Evolutionary conservation across 148 eudicot species (phyloP), one percentile per base, ranked within the genome.

Genomic region (Rhododendron vialii): DNA sequence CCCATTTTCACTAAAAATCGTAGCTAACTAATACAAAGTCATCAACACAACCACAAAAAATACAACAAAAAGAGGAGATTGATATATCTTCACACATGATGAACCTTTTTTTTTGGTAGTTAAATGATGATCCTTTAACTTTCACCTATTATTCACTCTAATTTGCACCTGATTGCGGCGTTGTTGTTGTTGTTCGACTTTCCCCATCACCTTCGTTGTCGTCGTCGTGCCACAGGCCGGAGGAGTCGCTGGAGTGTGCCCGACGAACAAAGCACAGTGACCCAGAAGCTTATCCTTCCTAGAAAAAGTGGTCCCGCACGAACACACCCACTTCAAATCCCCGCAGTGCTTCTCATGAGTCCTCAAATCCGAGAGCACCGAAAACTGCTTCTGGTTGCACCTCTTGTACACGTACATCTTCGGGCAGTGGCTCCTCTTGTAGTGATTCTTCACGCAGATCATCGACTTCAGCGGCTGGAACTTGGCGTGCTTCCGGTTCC

Each of bases 291-390:
- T 96, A 76, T 96, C 98, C 90, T 96, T 96, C 90, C 98, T 91
- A 14, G 96, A 96, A 85, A 96, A 96, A 1, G 95, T 93, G 7
- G 95, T 96, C 24, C 98, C 98, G 86, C 98, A 96, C 0, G 98
- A 94, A 74, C 98, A 96, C 83, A 85, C 91, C 98, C 98, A 96
- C 82, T 89, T 92, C 5, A 91, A 83, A 57, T 93, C 95, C 5
- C 98, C 98, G 77, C 98, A 96, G 50, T 96, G 98, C 90, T 96
- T 96, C 94, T 95, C 98, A 83, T 96, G 98, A 0, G 96, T 96
- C 85, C 94, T 82, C 33, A 96, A 86, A 85, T 96, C 98, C 24
- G 98, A 93, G 26, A 95, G 84, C 78, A 96, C 98, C 28, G 98
- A 93, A 77, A 95, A 96, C 30, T 93, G 86, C 88, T 96, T 96